phyloP scores from a whole-genome alignment of 2,329 filamentous ascomycete species.

The Zalaria obscura region DNA sequence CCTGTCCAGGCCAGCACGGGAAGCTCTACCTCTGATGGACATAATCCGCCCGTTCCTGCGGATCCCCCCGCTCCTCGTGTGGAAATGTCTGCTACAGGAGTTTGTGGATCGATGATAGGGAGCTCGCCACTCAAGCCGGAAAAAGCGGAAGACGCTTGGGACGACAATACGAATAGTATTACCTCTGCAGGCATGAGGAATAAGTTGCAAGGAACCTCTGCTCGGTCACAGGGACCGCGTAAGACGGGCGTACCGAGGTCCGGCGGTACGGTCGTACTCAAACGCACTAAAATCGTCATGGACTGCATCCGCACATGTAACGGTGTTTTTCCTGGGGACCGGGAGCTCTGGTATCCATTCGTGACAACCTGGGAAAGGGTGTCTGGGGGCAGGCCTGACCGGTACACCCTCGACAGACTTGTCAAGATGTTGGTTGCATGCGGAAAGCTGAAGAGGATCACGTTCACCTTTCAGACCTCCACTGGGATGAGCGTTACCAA shows the following conservation, averaged over 20 bases:
- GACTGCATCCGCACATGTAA: slow-evolving; percentile 39
- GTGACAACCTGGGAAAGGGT: slow-evolving; percentile 36
- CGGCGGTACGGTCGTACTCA: slow-evolving; percentile 29
- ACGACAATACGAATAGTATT: no score
- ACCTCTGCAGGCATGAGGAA: no score
- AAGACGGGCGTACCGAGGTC: slow-evolving; percentile 9
- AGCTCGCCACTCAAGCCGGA: no score
- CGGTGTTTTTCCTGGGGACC: slow-evolving; percentile 41
- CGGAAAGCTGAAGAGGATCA: slow-evolving; percentile 37
- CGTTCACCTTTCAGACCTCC: slow-evolving; percentile 34
- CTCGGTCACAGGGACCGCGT: neutral
- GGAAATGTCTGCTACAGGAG: no score
- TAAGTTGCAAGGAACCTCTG: no score
- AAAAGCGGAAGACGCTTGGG: no score
- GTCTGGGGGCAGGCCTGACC: slow-evolving; percentile 32
- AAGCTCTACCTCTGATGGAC: no score
- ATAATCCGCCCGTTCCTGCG: no score
- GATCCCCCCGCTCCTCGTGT: no score
- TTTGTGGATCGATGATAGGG: no score
- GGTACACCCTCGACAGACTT: slow-evolving; percentile 35
- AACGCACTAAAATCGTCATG: slow-evolving; percentile 37
- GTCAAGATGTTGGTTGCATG: slow-evolving; percentile 35
- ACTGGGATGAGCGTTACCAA: slow-evolving; percentile 35
- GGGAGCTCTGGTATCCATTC: slow-evolving; percentile 42
- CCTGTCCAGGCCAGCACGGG: no score